Evolutionary conservation across 192 early-diverging fungal species (phyloP).

Genomic region (Coemansia sp.): DNA sequence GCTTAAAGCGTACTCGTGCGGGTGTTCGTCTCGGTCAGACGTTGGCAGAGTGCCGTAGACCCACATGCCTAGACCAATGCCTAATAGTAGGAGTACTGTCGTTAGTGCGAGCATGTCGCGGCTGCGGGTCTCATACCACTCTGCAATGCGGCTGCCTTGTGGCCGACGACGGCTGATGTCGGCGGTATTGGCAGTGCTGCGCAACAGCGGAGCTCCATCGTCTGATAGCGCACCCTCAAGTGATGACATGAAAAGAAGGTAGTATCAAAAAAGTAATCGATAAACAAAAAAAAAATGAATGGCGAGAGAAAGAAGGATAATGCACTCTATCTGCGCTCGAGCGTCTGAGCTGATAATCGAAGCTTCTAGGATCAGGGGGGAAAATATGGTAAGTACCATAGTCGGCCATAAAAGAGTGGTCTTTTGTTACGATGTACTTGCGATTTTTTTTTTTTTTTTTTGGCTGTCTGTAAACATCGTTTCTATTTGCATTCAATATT

Average conservation of each 20-base stretch:
- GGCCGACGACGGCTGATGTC: constrained; percentile 5
- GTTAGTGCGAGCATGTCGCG: constrained; percentile 30
- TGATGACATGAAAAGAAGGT: neutral
- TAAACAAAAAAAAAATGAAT: neutral
- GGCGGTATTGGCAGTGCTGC: neutral
- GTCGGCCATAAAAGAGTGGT: no score
- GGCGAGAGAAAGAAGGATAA: neutral
- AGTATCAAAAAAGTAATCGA: no score
- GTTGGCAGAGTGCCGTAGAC: constrained; percentile 52
- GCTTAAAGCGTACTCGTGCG: constrained; percentile 47
- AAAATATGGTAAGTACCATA: no score
- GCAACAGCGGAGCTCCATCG: neutral
- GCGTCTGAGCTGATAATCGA: no score
- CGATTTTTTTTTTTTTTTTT: no score
- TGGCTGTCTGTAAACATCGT: neutral
- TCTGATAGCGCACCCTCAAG: neutral
- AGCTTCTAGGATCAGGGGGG: no score
- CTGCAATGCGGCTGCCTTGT: constrained; percentile 5
- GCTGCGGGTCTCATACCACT: constrained; percentile 36
- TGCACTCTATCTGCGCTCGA: no score
- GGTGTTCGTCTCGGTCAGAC: constrained; percentile 44
- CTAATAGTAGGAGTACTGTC: constrained; percentile 37
- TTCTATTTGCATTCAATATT: neutral
- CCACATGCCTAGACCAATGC: constrained; percentile 44
- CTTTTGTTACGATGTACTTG: no score